Evolutionary conservation across 371 early-diverging fungal species (phyloP), one percentile per base, ranked within the genome.

Genomic region (Lichtheimia hyalospora): DNA sequence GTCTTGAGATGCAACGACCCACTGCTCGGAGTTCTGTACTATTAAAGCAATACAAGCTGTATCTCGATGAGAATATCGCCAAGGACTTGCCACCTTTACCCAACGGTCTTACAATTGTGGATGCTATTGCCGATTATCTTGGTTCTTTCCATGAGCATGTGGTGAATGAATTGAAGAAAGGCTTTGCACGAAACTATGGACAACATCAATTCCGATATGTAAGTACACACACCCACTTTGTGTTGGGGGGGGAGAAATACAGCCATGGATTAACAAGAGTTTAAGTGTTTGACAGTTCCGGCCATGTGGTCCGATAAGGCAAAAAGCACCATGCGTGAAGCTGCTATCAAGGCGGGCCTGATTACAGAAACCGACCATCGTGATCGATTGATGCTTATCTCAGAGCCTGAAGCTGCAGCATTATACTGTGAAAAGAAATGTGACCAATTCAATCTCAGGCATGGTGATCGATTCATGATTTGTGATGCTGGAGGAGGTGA

Each of bases 61-160:
- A 79, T 66, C 66, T 82, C 43, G 82, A 82, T 56, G 71, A 79
- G 55, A 75, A 82, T 53, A 66, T 77, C 50, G 79, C 79, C 25
- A 75, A 77, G 42, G 79, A 82, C 23, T 50, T 77, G 2, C 77
- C 82, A 12, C 77, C 84, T 41, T 57, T 84, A 13, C 83, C 82
- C 21, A 60, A 68, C 43, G 66, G 70, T 15, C 68, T 82, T 21
- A 80, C 74, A 18, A 71, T 77, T 21, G 74, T 81, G 8, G 64
- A 65, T 13, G 81, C 80, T 23, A 82, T 84, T 57, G 73, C 79
- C 10, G 83, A 82, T 53, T 84, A 81, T 48, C 68, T 84, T 3
- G 68, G 72, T 14, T 63, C 71, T 2, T 70, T 84, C 41, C 84
- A 84, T 59, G 74, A 71, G n/a, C 74, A 84, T 52, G 79, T 79